A percentile compares a stretch with the other conserved stretches of the same genome.
These are phyloP conservation scores for Lithospermum erythrorhizon DNA, from an alignment of 257 asterid genomes.

Conservation along the genomic window DNA sequence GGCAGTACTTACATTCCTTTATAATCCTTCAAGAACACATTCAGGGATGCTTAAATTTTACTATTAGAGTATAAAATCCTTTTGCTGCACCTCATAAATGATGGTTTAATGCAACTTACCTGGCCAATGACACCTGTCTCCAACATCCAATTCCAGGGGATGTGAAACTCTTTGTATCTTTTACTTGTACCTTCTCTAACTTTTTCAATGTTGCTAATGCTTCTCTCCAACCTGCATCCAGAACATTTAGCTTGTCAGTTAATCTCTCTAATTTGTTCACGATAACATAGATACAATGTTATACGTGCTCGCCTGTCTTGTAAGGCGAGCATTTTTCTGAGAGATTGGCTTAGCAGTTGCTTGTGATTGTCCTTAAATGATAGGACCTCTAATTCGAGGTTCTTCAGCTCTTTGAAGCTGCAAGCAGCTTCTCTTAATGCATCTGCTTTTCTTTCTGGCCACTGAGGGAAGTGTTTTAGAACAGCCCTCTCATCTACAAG, in stretches of 20 bases:
- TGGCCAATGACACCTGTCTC: constrained; percentile 59
- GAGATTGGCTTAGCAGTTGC: constrained; percentile 42
- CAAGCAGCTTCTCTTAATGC: constrained; percentile 86
- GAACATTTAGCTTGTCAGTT: not conserved
- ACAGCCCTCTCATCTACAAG: constrained; percentile 95
- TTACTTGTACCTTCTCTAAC: constrained; percentile 58
- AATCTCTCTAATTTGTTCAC: not conserved
- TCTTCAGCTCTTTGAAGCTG: constrained; percentile 64
- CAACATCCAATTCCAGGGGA: constrained; percentile 80
- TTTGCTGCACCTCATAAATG: too few relatives aligned
- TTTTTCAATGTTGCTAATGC: constrained; percentile 53
- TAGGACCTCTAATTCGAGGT: constrained; percentile 51
- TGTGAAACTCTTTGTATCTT: constrained; percentile 46
- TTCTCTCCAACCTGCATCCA: constrained; percentile 61
- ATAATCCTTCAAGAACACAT: too few relatives aligned
- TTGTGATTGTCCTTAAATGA: constrained; percentile 50
- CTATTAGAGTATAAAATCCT: too few relatives aligned
- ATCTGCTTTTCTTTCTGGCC: constrained; percentile 90
- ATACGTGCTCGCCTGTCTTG: constrained; percentile 38
- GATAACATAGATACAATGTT: not conserved
- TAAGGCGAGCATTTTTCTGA: constrained; percentile 64
- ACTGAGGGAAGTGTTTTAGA: constrained; percentile 58
- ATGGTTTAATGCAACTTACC: constrained; percentile 25
- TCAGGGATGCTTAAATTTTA: too few relatives aligned
- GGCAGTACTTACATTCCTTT: not conserved